Evolutionary conservation across 2,329 filamentous ascomycete genomes (phyloP).

Genomic region (Xylariaceae sp.): DNA sequence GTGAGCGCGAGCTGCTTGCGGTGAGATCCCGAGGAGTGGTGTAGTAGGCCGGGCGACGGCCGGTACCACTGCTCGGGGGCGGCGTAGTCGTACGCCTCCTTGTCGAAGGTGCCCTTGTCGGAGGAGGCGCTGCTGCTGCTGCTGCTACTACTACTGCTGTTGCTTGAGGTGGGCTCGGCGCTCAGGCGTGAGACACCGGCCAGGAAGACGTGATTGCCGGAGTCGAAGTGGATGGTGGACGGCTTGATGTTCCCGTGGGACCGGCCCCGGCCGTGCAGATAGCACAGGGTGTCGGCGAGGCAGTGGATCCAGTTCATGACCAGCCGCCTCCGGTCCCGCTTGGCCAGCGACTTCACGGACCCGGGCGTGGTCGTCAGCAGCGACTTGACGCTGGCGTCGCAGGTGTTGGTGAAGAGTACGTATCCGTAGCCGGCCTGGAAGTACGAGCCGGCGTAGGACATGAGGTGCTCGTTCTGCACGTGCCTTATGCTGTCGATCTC

Average conservation of each 20-base stretch:
- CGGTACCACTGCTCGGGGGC: slow-evolving; percentile 59
- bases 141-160: too few species aligned
- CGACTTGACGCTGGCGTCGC: slow-evolving; percentile 58
- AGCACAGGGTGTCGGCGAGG: slow-evolving; percentile 59
- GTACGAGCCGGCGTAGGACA: slow-evolving; percentile 66
- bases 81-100: slow-evolving; percentile 65
- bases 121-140: slow-evolving; percentile 32
- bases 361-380: slow-evolving; percentile 58
- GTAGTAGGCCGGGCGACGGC: slow-evolving; percentile 29
- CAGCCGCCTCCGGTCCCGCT: slow-evolving; percentile 50
- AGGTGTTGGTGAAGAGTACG: slow-evolving; percentile 57
- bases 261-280: slow-evolving; percentile 55
- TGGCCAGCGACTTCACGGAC: slow-evolving; percentile 54
- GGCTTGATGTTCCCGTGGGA: slow-evolving; percentile 64
- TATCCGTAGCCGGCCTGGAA: slow-evolving; percentile 56
- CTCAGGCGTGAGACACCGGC: slow-evolving; percentile 51
- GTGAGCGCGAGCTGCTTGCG: slow-evolving; percentile 22
- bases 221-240: slow-evolving; percentile 60
- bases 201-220: slow-evolving; percentile 59
- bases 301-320: slow-evolving; percentile 71
- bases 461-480: slow-evolving; percentile 60
- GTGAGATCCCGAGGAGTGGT: slow-evolving; percentile 20
- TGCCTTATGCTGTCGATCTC: slow-evolving; percentile 52
- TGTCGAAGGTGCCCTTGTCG: slow-evolving; percentile 48
- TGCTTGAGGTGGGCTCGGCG: slow-evolving; percentile 27